Conservation (phyloP, 2,329 filamentous ascomycete genomes). For the Lojkania enalia region DNA sequence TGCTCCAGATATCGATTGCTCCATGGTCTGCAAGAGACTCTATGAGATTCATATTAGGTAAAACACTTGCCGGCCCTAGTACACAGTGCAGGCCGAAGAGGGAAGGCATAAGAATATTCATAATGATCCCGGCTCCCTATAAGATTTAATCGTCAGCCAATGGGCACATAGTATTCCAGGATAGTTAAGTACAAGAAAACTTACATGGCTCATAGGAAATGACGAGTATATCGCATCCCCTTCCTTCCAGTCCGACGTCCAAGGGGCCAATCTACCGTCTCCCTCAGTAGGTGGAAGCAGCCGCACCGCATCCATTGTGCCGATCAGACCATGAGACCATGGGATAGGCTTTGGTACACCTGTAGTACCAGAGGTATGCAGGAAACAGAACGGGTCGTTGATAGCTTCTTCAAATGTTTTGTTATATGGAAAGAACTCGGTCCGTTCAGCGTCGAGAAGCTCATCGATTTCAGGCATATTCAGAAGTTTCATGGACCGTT, state of each 20-base stretch:
- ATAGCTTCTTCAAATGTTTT: conserved; percentile 25
- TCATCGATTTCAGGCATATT: conserved; percentile 5
- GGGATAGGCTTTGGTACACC: conserved; percentile 40
- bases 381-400: conserved; percentile 25
- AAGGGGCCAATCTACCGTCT: conserved; percentile 20
- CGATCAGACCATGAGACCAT: conserved; percentile 19
- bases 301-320: conserved; percentile 45
- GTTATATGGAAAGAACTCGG: conserved; percentile 10
- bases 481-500: conserved; percentile 21
- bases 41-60: conserved; percentile 45
- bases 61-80: conserved; percentile 40
- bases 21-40: conserved; percentile 38
- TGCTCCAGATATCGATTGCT: conserved; percentile 34
- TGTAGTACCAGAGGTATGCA: conserved; percentile 44
- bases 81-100: conserved; percentile 44
- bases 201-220: conserved; percentile 45
- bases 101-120: conserved; percentile 47
- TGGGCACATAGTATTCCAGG: conserved; percentile 2
- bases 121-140: conserved; percentile 48
- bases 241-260: conserved; percentile 26
- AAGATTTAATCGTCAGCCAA: neutral
- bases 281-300: conserved; percentile 40
- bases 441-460: conserved; percentile 1
- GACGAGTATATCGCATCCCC: conserved; percentile 30
- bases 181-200: conserved; percentile 11